Conservation (phyloP, 2,329 filamentous ascomycete genomes). For the Diplodia scrobiculata region DNA sequence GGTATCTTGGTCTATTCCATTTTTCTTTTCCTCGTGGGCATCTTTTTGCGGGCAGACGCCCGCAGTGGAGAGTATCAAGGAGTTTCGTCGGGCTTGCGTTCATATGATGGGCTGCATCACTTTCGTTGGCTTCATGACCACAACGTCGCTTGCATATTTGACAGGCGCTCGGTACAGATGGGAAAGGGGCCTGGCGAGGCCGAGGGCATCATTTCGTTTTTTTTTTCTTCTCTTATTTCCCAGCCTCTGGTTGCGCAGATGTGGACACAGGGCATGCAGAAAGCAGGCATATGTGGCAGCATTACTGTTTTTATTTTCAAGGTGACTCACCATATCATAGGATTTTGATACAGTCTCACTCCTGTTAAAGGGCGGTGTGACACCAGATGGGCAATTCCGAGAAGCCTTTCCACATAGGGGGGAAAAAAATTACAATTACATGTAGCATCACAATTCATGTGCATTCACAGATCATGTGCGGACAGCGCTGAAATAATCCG, state of each 20-base stretch:
- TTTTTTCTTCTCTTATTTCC: background rate
- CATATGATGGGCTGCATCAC: conserved; percentile 4
- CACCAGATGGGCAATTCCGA: background rate
- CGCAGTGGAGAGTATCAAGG: background rate
- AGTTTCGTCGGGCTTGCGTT: conserved; percentile 9
- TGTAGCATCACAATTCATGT: background rate
- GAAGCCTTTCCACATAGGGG: background rate
- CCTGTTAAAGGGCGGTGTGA: background rate
- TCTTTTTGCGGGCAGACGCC: background rate
- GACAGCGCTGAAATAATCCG: too few relatives aligned
- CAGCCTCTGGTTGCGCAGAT: conserved; percentile 1
- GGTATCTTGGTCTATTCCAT: conserved; percentile 15
- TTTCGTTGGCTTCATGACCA: conserved; percentile 15
- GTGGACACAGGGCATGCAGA: conserved; percentile 11
- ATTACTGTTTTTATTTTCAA: background rate
- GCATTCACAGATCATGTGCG: too few relatives aligned
- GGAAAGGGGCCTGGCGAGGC: conserved; percentile 14
- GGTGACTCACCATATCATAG: background rate
- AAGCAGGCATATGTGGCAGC: conserved; percentile 17
- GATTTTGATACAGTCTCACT: background rate
- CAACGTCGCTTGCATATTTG: conserved; percentile 25
- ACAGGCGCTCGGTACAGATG: conserved; percentile 24
- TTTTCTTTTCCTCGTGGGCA: conserved; percentile 1
- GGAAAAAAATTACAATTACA: background rate
- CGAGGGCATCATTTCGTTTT: conserved; percentile 3